Conservation (phyloP, 2,329 filamentous ascomycete genomes). For the Phyllosticta ampelicida region DNA sequence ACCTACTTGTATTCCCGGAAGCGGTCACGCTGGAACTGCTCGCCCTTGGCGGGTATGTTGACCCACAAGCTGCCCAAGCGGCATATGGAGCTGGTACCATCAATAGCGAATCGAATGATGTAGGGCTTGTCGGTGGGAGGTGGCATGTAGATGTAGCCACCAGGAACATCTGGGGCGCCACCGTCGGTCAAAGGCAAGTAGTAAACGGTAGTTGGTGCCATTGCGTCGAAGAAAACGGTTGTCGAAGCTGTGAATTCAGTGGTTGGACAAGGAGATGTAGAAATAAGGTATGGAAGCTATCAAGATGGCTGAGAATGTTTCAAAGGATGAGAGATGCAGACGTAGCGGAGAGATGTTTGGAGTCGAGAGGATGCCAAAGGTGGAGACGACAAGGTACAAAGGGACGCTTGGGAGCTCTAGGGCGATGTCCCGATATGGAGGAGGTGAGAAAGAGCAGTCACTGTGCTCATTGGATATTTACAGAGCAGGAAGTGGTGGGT, state of each 20-base stretch:
- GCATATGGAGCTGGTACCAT: conserved; percentile 93
- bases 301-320: neutral
- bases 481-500: neutral
- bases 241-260: neutral
- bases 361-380: neutral
- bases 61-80: conserved; percentile 91
- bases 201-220: conserved; percentile 46
- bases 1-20: conserved; percentile 86
- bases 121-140: conserved; percentile 64
- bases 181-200: conserved; percentile 84
- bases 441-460: neutral
- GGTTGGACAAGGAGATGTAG: neutral
- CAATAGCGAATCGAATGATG: conserved; percentile 75
- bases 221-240: neutral
- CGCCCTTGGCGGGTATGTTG: conserved; percentile 73
- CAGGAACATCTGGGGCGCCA: conserved; percentile 79
- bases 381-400: neutral
- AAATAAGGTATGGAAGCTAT: neutral
- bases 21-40: conserved; percentile 62
- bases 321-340: neutral
- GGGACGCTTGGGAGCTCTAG: neutral
- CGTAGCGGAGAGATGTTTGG: neutral
- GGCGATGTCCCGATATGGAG: neutral
- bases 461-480: neutral
- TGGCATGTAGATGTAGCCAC: conserved; percentile 85